Evolutionary conservation across 2,329 filamentous ascomycete species (phyloP).

Genomic region (Aspergillus latus): DNA sequence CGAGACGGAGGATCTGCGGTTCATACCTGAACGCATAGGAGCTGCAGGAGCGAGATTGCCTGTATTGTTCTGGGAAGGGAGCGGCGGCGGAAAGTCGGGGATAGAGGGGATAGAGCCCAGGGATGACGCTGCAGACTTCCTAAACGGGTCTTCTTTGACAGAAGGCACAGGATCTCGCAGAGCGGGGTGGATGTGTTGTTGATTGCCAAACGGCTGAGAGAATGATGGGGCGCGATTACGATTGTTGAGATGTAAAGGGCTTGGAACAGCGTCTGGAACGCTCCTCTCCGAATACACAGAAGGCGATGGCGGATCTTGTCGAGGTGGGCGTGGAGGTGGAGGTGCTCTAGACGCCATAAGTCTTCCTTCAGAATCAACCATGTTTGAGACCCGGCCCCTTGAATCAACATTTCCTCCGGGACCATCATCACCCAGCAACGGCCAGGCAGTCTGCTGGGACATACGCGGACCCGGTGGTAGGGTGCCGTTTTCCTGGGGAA

Average conservation of each 20-base stretch:
- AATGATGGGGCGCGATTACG: conserved; percentile 27
- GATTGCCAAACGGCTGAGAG: conserved; percentile 29
- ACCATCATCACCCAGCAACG: conserved; percentile 40
- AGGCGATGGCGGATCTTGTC: conserved; percentile 41
- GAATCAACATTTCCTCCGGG: conserved; percentile 25
- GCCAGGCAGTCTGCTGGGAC: conserved; percentile 48
- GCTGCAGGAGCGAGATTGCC: conserved; percentile 32
- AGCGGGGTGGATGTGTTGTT: conserved; percentile 19
- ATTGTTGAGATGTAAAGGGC: conserved; percentile 22
- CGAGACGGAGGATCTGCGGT: conserved; percentile 65
- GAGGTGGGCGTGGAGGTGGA: conserved; percentile 41
- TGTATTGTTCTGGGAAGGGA: conserved; percentile 27
- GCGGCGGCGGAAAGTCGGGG: conserved; percentile 27
- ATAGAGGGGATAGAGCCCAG: conserved; percentile 29
- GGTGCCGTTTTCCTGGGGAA: conserved; percentile 12
- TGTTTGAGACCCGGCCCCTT: conserved; percentile 23
- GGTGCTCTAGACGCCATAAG: conserved; percentile 35
- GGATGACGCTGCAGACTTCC: conserved; percentile 29
- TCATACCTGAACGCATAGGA: conserved; percentile 49
- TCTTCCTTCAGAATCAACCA: conserved; percentile 22
- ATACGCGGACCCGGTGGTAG: conserved; percentile 18
- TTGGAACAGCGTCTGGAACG: conserved; percentile 27
- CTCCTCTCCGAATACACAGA: conserved; percentile 37
- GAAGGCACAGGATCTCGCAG: conserved; percentile 22
- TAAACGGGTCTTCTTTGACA: conserved; percentile 30